phyloP scores from a whole-genome alignment of 2,329 filamentous ascomycete genomes.

The Paracoccidioides lutzii region DNA sequence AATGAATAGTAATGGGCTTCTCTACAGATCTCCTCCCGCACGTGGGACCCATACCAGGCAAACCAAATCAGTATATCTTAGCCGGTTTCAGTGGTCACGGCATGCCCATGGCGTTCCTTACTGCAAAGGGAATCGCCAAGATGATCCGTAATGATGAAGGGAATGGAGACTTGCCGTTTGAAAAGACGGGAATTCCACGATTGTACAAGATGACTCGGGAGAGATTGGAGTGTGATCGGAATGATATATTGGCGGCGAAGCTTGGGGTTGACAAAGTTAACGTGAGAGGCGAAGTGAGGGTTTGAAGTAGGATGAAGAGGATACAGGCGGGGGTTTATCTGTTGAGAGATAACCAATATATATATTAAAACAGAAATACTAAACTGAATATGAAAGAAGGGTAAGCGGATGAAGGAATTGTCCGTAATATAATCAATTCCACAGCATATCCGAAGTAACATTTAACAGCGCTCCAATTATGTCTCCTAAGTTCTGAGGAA shows the following conservation, averaged over 20 bases:
- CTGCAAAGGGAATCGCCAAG: conserved; percentile 43
- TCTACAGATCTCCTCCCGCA: conserved; percentile 40
- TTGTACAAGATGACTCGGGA: conserved; percentile 22
- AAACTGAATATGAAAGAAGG: neutral
- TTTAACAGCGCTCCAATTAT: conserved; percentile 61
- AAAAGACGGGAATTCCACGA: conserved; percentile 20
- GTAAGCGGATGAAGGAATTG: conserved; percentile 24
- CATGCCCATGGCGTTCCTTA: conserved; percentile 52
- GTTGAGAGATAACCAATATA: too few species aligned
- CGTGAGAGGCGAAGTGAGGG: too few species aligned
- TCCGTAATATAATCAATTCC: conserved; percentile 56
- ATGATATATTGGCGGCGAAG: conserved; percentile 11
- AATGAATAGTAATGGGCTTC: conserved; percentile 37
- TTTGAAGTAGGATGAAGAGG: too few species aligned
- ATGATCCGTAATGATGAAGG: conserved; percentile 35
- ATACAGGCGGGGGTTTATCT: too few species aligned
- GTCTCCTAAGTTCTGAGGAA: conserved; percentile 59
- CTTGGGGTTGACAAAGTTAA: neutral
- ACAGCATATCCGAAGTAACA: conserved; percentile 70
- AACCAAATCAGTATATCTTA: conserved; percentile 40
- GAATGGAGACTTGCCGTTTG: conserved; percentile 10
- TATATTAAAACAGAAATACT: neutral
- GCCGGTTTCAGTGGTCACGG: conserved; percentile 55
- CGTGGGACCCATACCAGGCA: conserved; percentile 38
- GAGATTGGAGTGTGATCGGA: conserved; percentile 14